phyloP scores from a whole-genome alignment of 768 basidiomycete species.

The Tephrocybe sp. region DNA sequence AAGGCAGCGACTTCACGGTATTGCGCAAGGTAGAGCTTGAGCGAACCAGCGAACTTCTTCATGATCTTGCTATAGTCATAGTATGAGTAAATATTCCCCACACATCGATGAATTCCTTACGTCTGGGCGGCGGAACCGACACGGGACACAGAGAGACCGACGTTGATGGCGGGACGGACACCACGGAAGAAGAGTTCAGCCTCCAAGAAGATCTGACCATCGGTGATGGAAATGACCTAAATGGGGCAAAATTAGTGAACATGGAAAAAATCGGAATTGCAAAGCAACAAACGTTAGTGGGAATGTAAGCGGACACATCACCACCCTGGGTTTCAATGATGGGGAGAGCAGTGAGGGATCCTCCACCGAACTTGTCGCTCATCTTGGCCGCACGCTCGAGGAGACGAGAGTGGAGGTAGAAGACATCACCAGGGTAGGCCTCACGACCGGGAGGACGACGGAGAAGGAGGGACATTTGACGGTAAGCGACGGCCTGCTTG shows the following conservation, averaged over 20 bases:
- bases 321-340: conserved; percentile 99
- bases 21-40: conserved; percentile 99
- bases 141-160: conserved; percentile 99
- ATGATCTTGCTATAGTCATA: conserved; percentile 79
- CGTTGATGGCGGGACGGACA: conserved; percentile 99
- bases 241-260: conserved; percentile 11
- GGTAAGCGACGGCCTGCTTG: conserved; percentile 99
- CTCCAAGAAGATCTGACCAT: conserved; percentile 99
- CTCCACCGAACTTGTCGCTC: conserved; percentile 98
- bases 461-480: conserved; percentile 99
- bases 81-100: background rate
- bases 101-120: conserved; percentile 47
- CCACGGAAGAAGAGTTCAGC: conserved; percentile 99
- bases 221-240: conserved; percentile 99
- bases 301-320: conserved; percentile 99
- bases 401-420: conserved; percentile 99
- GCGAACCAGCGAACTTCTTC: conserved; percentile 99
- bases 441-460: conserved; percentile 99
- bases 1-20: conserved; percentile 99
- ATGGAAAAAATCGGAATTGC: background rate
- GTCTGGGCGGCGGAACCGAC: conserved; percentile 99
- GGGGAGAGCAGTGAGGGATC: conserved; percentile 97
- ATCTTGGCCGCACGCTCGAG: conserved; percentile 99
- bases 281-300: conserved; percentile 67
- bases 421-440: conserved; percentile 99